A percentile compares a stretch with the other conserved stretches of the same genome.
These are phyloP conservation scores for Eucalyptus pauciflora DNA, from an alignment of 345 rosid species.

Conservation along the genomic window DNA sequence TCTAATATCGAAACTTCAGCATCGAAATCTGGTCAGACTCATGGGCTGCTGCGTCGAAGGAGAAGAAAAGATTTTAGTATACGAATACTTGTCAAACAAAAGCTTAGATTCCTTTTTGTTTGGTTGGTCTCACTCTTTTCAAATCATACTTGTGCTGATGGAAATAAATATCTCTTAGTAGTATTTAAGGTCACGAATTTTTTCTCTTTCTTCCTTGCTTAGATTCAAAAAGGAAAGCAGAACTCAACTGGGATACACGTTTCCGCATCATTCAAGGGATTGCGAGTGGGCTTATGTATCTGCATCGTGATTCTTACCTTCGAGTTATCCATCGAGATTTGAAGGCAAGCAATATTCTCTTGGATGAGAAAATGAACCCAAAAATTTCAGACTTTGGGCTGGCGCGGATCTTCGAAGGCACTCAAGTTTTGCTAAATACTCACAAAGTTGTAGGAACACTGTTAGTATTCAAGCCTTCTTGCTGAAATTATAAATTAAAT, in stretches of 20 bases:
- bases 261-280: slow-evolving; percentile 13
- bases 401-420: slow-evolving; percentile 8
- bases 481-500: neutral
- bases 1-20: too few relatives aligned
- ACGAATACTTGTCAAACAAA: too few relatives aligned
- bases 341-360: slow-evolving; percentile 13
- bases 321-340: slow-evolving; percentile 25
- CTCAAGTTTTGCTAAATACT: neutral
- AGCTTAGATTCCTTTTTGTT: too few relatives aligned
- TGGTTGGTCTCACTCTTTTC: too few relatives aligned
- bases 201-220: neutral
- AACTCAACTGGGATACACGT: slow-evolving; percentile 16
- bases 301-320: slow-evolving; percentile 18
- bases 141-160: too few relatives aligned
- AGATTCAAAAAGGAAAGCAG: slow-evolving; percentile 1
- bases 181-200: neutral
- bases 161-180: too few relatives aligned
- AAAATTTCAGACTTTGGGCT: slow-evolving; percentile 30
- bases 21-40: too few relatives aligned
- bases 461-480: neutral
- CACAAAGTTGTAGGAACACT: slow-evolving; percentile 9
- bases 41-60: too few relatives aligned
- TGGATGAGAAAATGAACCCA: slow-evolving; percentile 20
- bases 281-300: slow-evolving; percentile 19
- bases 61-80: too few relatives aligned